Evolutionary conservation across 192 early-diverging fungal genomes (phyloP).

Genomic region (Funneliformis mosseae): DNA sequence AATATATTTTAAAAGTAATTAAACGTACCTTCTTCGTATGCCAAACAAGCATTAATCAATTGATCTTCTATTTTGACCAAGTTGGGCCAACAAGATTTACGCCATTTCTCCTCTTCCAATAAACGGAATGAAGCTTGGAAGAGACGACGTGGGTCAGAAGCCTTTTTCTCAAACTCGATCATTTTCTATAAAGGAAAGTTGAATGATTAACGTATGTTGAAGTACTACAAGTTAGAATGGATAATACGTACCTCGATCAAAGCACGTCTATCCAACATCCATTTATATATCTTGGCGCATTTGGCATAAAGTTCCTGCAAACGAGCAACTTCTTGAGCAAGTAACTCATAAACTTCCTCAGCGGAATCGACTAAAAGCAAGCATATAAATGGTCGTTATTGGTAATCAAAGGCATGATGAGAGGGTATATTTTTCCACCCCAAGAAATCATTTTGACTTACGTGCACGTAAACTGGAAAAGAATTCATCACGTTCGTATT

Average conservation of each 20-base stretch:
- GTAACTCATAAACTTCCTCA: conserved; percentile 28
- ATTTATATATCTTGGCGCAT: conserved; percentile 27
- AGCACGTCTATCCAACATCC: conserved; percentile 31
- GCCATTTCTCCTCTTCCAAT: conserved; percentile 81
- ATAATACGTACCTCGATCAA: conserved; percentile 16
- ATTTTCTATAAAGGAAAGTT: conserved; percentile 52
- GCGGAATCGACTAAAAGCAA: conserved; percentile 7
- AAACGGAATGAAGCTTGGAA: conserved; percentile 76
- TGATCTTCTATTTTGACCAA: conserved; percentile 64
- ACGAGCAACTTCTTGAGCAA: conserved; percentile 24
- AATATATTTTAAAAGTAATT: not conserved
- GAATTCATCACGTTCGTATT: conserved; percentile 33
- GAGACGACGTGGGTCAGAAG: conserved; percentile 73
- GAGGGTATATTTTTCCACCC: not conserved
- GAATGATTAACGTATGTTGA: not conserved
- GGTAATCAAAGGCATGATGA: not conserved
- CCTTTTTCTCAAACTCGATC: conserved; percentile 75
- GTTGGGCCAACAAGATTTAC: conserved; percentile 76
- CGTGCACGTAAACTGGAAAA: conserved; percentile 15
- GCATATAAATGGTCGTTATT: not conserved
- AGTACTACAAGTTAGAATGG: not conserved
- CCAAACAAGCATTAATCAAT: conserved; percentile 54
- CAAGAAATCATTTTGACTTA: not conserved
- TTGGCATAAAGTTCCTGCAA: conserved; percentile 28
- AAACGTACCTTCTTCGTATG: conserved; percentile 56